Conservation (phyloP, 495 filamentous ascomycete species). For the Aspergillus bridgeri region DNA sequence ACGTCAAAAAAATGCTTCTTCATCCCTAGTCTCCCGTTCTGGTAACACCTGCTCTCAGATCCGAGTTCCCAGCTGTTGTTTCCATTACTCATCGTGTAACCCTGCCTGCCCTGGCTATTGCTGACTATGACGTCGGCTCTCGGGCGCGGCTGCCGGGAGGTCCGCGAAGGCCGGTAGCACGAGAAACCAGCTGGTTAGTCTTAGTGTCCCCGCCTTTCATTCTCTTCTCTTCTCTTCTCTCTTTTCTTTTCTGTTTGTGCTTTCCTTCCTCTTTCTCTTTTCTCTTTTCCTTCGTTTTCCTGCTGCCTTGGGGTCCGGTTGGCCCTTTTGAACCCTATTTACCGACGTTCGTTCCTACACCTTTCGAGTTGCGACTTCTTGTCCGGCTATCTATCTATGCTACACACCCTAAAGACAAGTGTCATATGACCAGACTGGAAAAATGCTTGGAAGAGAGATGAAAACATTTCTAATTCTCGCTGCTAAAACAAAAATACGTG, state of each 20-base stretch:
- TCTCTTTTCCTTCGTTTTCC: not conserved
- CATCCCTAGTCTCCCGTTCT: too few relatives aligned
- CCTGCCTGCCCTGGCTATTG: not conserved
- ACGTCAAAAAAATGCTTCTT: too few relatives aligned
- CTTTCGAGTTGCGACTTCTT: too few relatives aligned
- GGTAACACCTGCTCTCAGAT: not conserved
- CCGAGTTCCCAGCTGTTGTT: too few relatives aligned
- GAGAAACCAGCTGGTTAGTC: too few relatives aligned
- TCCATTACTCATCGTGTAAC: too few relatives aligned
- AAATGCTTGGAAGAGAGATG: not conserved
- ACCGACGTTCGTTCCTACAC: too few relatives aligned
- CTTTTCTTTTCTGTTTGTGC: not conserved
- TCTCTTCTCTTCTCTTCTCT: not conserved
- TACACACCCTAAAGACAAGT: too few relatives aligned
- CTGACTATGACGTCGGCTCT: not conserved
- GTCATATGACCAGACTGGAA: not conserved
- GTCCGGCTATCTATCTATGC: too few relatives aligned
- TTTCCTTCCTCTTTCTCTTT: not conserved
- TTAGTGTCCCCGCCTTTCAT: conserved; percentile 2
- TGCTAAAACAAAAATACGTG: not conserved
- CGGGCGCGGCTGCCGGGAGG: not conserved
- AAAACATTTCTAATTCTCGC: not conserved
- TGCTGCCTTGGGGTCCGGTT: too few relatives aligned
- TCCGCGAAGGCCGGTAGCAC: conserved; percentile 1
- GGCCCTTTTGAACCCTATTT: too few relatives aligned